phyloP scores from a whole-genome alignment of 495 filamentous ascomycete genomes.

The Thozetella sp. region DNA sequence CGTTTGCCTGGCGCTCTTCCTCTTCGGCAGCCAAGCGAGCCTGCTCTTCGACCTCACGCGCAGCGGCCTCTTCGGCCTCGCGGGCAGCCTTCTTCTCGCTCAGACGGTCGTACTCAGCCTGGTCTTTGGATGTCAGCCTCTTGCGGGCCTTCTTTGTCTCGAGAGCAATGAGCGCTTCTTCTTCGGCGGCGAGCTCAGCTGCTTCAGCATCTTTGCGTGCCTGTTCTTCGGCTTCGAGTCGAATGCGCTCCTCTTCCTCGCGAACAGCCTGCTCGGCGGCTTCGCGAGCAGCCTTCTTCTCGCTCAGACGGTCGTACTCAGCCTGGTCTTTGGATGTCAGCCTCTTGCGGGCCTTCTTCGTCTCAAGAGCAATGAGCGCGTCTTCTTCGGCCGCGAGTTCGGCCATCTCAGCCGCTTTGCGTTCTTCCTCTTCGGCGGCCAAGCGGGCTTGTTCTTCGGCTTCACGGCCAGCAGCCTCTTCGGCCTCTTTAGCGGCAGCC shows the following conservation, averaged over 20 bases:
- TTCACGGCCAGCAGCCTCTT: conserved; percentile 18
- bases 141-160: conserved; percentile 26
- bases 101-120: conserved; percentile 21
- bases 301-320: conserved; percentile 21
- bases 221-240: conserved; percentile 33
- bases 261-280: conserved; percentile 11
- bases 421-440: neutral
- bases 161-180: conserved; percentile 26
- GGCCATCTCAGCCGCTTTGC: neutral
- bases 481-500: too few species aligned
- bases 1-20: conserved; percentile 11
- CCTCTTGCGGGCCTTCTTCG: conserved; percentile 20
- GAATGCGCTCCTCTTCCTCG: neutral
- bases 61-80: conserved; percentile 14
- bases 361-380: conserved; percentile 16
- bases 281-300: conserved; percentile 3
- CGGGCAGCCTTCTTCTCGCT: conserved; percentile 21
- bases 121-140: conserved; percentile 15
- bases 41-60: conserved; percentile 21
- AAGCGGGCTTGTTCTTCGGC: conserved; percentile 22
- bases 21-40: conserved; percentile 15
- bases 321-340: conserved; percentile 26
- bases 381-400: conserved; percentile 24
- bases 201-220: conserved; percentile 29
- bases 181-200: conserved; percentile 20